Evolutionary conservation across 495 filamentous ascomycete species (phyloP), one percentile per base, ranked within the genome.

Genomic region (Filosporella fistucella): DNA sequence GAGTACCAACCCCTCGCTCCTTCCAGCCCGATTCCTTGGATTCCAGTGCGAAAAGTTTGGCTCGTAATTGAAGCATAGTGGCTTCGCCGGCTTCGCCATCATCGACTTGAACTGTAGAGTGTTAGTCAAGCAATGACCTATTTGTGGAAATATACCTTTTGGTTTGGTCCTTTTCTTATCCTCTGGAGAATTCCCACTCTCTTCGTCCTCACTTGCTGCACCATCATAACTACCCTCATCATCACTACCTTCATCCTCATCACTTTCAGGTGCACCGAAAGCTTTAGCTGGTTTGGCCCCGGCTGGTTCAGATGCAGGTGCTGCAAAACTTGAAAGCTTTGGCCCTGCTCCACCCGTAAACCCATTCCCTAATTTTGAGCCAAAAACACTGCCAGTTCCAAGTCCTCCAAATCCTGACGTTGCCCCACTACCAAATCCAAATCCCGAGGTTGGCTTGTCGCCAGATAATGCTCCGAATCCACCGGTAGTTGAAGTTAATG

Each of bases 51-150:
- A 81, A 96, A 24, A 96, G 75, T 67, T 91, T 94, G 16, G 85
- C 84, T 8, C 75, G 67, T 4, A 76, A 60, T 73, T 85, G 71
- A 57, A 86, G 35, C 56, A 77, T 65, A 71, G 91, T 63, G 63
- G 67, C 82, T 57, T 96, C 90, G 30, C 82, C 84, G 25, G 85
- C 84, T 57, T 93, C 84, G 28, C 89, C 86, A 47, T 79, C 73
- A 35, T 79, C 68, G 17, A 78, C 62, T 28, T 43, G 59, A 43
- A 65, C 64, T 56, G 28, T 13, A 50, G 40, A 73, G 20, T 72
- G 53, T 61, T 47, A 53, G 53, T 20, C 28, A 10, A 9, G 9
- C 11, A 18, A 28, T 18, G 17, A 60, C 47, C 30, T 38, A 23
- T 7, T 25, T 36, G 14, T 14, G 39, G 4, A 26, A 14, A 63